phyloP scores from a whole-genome alignment of 2,329 filamentous ascomycete genomes.

The Orbilia javanica region DNA sequence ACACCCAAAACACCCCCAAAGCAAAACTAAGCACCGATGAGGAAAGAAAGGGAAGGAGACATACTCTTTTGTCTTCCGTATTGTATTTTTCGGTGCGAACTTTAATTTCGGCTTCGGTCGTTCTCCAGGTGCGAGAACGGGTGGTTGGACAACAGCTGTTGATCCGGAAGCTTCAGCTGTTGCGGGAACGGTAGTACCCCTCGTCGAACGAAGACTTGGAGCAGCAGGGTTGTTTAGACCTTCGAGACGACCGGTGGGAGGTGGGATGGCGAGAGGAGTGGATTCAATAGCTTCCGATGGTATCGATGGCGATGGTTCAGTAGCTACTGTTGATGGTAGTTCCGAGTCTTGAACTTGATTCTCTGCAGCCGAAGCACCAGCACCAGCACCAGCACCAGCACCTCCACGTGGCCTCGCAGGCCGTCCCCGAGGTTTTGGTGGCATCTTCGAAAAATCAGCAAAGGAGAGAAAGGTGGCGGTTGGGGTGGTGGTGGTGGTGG shows the following conservation, averaged over 20 bases:
- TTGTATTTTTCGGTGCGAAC: conserved; percentile 61
- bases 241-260: conserved; percentile 61
- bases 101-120: conserved; percentile 58
- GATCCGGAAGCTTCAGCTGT: conserved; percentile 6
- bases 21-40: neutral
- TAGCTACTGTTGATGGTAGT: neutral
- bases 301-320: neutral
- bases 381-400: neutral
- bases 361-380: conserved; percentile 3
- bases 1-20: too few species aligned
- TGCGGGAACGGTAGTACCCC: neutral
- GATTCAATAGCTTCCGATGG: conserved; percentile 32
- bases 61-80: conserved; percentile 61
- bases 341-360: conserved; percentile 9
- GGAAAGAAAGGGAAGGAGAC: conserved; percentile 16
- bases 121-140: conserved; percentile 34
- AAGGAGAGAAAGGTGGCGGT: neutral
- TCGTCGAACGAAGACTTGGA: conserved; percentile 10
- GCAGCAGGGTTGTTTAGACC: conserved; percentile 50
- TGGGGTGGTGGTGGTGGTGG: neutral
- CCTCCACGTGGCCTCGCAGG: conserved; percentile 23
- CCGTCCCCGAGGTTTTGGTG: conserved; percentile 40
- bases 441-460: conserved; percentile 26
- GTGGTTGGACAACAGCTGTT: conserved; percentile 12
- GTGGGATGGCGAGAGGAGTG: conserved; percentile 59